Evolutionary conservation across 2,329 filamentous ascomycete genomes (phyloP), one percentile per base, ranked within the genome.

Genomic region (Fusarium clavum): DNA sequence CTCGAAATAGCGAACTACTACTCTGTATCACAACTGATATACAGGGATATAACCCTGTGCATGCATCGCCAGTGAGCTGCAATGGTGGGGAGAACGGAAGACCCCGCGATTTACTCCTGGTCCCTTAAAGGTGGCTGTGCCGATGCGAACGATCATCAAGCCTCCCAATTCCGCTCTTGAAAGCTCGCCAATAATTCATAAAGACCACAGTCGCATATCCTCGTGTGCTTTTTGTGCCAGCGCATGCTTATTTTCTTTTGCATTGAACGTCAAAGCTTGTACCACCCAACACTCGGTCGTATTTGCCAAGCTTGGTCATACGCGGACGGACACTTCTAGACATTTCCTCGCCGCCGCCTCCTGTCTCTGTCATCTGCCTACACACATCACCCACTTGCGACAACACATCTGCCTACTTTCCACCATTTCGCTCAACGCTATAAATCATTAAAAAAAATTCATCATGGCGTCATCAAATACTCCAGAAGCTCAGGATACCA

Each of bases 391-490:
- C 34, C 49, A 70, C 64, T 77, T 73, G 77, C 77, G 75, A 78
- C 73, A 56, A 44, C 67, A 25, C 34, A 56, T 67, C 73, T 78
- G 76, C 77, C 77, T 78, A 55, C 70, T 27, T 45, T 29, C 34
- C 57, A 38, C 61, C 45, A 49, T 46, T 20, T 9, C 20, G 40
- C 18, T 41, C 44, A 10, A n/a, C 29, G 18, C 6, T 60, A 57
- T 73, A 68, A 74, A 72, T 25, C 45, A 49, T 54, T 40, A 11
- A 53, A 34, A 20, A 20, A 51, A 25, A 25, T 52, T 64, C 79
- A 81, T 56, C 67, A 90, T 90, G 88, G 81, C 87, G 34, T 85
- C 86, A 67, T 82, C 85, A 73, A 82, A 83, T 71, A 81, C 81
- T 61, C 68, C 74, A 57, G 75, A 77, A 55, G 64, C 78, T 64